These are phyloP conservation scores for Petunia axillaris DNA, from an alignment of 257 asterid genomes.

Conservation along the genomic window DNA sequence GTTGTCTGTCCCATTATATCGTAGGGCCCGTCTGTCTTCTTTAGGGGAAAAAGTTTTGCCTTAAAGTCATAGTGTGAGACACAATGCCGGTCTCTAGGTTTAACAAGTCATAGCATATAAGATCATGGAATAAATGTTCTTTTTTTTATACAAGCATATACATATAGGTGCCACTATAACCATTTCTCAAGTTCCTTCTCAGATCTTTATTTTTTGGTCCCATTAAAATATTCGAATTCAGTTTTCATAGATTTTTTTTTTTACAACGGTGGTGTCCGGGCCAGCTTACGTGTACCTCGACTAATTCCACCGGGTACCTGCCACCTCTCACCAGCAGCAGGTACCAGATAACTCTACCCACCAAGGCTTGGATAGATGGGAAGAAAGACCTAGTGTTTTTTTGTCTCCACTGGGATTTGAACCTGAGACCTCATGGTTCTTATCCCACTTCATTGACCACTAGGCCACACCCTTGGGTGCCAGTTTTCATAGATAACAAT, in stretches of 20 bases:
- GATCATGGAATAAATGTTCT: constrained; percentile 1
- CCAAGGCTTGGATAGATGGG: too few relatives aligned
- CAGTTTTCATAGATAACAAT: background rate
- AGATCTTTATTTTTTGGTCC: constrained; percentile 6
- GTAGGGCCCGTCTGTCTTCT: background rate
- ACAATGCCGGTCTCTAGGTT: constrained; percentile 8
- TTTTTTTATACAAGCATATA: background rate
- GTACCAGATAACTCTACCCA: too few relatives aligned
- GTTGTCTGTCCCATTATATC: background rate
- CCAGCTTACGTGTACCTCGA: too few relatives aligned
- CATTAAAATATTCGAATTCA: background rate
- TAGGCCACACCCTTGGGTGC: too few relatives aligned
- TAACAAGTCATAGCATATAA: background rate
- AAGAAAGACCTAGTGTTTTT: too few relatives aligned
- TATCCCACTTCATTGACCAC: too few relatives aligned
- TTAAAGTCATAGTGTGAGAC: constrained; percentile 1
- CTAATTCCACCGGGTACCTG: too few relatives aligned
- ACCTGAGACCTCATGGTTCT: too few relatives aligned
- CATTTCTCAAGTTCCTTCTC: constrained; percentile 14
- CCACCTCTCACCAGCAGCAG: too few relatives aligned
- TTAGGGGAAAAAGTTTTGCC: background rate
- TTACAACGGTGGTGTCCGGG: too few relatives aligned
- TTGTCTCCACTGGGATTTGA: too few relatives aligned
- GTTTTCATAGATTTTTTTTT: background rate
- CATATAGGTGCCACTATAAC: constrained; percentile 14